Conservation (phyloP, 2,329 filamentous ascomycete genomes). For the Colletotrichum orchidophilum region DNA sequence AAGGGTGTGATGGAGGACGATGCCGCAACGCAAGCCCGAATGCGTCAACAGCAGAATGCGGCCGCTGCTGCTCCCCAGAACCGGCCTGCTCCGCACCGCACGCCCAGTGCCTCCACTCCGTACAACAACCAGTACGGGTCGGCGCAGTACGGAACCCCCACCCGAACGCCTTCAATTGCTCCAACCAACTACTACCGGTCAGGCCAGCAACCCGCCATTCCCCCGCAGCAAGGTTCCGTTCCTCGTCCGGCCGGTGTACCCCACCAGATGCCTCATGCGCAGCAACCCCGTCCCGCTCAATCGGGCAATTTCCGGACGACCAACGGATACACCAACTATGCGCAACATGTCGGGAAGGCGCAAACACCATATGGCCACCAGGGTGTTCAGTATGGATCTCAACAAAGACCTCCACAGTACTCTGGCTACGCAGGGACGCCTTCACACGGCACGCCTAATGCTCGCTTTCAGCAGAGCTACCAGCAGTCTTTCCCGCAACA, state of each 20-base stretch:
- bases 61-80: conserved; percentile 37
- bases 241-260: conserved; percentile 37
- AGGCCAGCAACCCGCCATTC: conserved; percentile 50
- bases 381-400: conserved; percentile 58
- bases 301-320: conserved; percentile 55
- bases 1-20: conserved; percentile 87
- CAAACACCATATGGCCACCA: conserved; percentile 63
- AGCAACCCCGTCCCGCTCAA: conserved; percentile 41
- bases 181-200: conserved; percentile 57
- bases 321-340: conserved; percentile 58
- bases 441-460: conserved; percentile 52
- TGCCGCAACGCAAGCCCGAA: conserved; percentile 62
- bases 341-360: conserved; percentile 61
- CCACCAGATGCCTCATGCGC: conserved; percentile 40
- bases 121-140: conserved; percentile 54
- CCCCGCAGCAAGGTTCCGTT: conserved; percentile 48
- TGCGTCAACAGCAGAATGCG: conserved; percentile 49
- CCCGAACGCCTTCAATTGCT: conserved; percentile 53
- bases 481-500: conserved; percentile 50
- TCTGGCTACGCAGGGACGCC: conserved; percentile 46
- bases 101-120: conserved; percentile 49
- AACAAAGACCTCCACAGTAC: conserved; percentile 55
- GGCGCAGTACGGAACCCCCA: conserved; percentile 59
- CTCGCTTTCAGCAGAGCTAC: conserved; percentile 50
- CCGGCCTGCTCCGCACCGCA: conserved; percentile 48